Evolutionary conservation across 805 yeast genomes (phyloP), one percentile per base, ranked within the genome.

Genomic region (Dipodascus albidus): DNA sequence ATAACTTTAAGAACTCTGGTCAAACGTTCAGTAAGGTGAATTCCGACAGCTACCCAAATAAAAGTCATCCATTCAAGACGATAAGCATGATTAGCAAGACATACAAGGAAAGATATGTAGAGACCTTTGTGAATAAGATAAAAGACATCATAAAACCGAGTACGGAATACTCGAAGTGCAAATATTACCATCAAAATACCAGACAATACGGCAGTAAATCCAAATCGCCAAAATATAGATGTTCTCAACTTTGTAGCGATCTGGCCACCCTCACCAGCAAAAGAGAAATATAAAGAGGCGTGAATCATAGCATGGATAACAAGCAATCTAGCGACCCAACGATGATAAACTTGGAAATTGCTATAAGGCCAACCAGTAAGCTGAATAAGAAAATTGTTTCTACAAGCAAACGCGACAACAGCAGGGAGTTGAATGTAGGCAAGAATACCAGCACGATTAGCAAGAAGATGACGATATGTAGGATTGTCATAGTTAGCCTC

Each of bases 21-120:
- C 0, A 79, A 56, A 53, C 90, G 71, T 63, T 87, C 95, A 57
- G 79, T 72, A 1, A 70, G 74, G 95, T 95, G 87, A 3, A 87
- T 70, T 0, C 79, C 82, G 55, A 79, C 74, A 9, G 81, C 63
- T 3, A 79, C 76, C 54, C 77, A 79, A 20, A 76, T 60, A 68
- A 75, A 77, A 3, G 44, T 53, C 31, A 48, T 22, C 21, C 53
- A 51, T 27, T 41, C 22, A 20, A 47, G 47, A 17, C 51, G 48
- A 19, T 44, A 44, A 23, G 42, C 52, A 14, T 52, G 50, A 11
- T 42, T 47, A 24, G 49, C 52, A 31, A 49, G 31, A 14, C 47
- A 38, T 23, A 50, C 49, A 11, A 52, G 23, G 42, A 52, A 52
- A 23, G 44, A 21, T 19, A 42, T 22, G 15, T 38, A 44, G 14